These are phyloP conservation scores for Orbilia blumenaviensis DNA, from an alignment of 2,329 filamentous ascomycete species.

Conservation along the genomic window DNA sequence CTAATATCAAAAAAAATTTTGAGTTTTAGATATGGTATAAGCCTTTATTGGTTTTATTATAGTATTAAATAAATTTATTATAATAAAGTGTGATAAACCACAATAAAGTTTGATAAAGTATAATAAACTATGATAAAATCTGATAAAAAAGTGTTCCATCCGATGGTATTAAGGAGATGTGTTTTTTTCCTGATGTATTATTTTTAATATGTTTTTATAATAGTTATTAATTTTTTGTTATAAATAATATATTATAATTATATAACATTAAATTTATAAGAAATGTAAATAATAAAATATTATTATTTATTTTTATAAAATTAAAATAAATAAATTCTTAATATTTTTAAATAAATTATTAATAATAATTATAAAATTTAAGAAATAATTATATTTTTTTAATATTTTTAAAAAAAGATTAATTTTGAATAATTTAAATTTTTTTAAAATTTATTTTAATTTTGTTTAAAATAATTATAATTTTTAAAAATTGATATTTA, in stretches of 20 bases:
- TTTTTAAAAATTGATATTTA: slow-evolving; percentile 3
- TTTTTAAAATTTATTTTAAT: not conserved
- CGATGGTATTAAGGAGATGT: too few relatives aligned
- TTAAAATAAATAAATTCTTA: not conserved
- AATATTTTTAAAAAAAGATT: not conserved
- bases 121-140: too few relatives aligned
- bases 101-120: too few relatives aligned
- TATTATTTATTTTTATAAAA: not conserved
- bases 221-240: slow-evolving; percentile 16
- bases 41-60: too few relatives aligned
- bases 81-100: too few relatives aligned
- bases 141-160: too few relatives aligned
- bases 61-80: too few relatives aligned
- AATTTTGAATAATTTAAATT: not conserved
- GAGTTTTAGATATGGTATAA: too few relatives aligned
- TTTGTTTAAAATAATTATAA: not conserved
- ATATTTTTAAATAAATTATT: not conserved
- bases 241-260: not conserved
- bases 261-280: not conserved
- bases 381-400: too few relatives aligned
- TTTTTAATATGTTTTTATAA: not conserved
- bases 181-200: not conserved
- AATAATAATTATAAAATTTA: not conserved
- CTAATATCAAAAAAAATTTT: not conserved
- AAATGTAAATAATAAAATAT: not conserved